These are phyloP conservation scores for Tolypocladium capitatum DNA, from an alignment of 2,329 filamentous ascomycete genomes.

Conservation along the genomic window DNA sequence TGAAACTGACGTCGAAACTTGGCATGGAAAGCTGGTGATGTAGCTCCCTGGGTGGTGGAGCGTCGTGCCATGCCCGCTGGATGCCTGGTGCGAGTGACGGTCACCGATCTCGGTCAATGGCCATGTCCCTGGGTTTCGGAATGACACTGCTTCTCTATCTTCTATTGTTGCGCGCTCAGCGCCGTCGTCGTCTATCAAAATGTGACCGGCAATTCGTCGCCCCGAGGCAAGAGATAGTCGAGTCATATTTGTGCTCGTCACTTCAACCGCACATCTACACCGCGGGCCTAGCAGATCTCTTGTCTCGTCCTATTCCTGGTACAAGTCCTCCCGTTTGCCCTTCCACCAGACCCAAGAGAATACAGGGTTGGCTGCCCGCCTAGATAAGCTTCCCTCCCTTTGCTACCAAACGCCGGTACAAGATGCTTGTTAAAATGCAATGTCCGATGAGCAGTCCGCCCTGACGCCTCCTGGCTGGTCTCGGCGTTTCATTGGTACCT, in stretches of 20 bases:
- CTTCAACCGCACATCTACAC: neutral
- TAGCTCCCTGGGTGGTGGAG: neutral
- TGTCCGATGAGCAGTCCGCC: neutral
- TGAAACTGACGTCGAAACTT: too few relatives aligned
- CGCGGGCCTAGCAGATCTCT: neutral
- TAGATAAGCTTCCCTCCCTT: neutral
- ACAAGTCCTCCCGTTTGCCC: neutral
- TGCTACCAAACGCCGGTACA: constrained; percentile 2
- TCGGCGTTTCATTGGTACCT: constrained; percentile 14
- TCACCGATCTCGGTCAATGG: too few relatives aligned
- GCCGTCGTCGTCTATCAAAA: neutral
- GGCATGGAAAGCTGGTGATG: neutral
- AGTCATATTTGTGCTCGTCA: neutral
- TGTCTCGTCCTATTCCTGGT: neutral
- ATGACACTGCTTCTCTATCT: neutral
- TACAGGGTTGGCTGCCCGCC: neutral
- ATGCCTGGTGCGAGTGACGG: neutral
- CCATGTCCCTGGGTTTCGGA: neutral
- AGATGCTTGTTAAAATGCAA: neutral
- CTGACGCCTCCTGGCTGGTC: neutral
- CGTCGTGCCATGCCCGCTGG: neutral
- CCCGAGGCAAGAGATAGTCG: neutral
- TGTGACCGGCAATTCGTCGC: neutral
- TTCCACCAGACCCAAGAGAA: neutral
- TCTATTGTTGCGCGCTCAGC: neutral